Base-by-base conservation (phyloP, 768 basidiomycete genomes). In the Leccinum subgranulosum region DNA sequence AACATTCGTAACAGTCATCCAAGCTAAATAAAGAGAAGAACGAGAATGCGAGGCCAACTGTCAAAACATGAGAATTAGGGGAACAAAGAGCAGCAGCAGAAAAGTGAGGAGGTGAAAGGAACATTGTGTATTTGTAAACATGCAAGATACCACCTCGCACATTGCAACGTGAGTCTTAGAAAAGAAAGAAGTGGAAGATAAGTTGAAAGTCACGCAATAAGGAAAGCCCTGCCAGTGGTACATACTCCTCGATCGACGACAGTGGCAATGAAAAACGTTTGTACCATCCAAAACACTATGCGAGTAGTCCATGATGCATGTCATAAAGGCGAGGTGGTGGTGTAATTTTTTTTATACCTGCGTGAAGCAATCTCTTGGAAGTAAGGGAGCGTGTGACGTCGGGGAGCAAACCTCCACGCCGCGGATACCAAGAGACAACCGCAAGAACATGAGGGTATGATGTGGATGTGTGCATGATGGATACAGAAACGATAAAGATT, bases 401-500 rank as follows among this genome's bases (percentile, higher is more conserved):
- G 25, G 54, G 58, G 56, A 27, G 56, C 41, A 58, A 52, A 63
- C 54, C 60, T 60, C 59, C 61, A 61, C 57, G 49, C 33, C 47
- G 28, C 49, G 57, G 55, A 48, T 58, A 56, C 61, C 62, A 60
- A 60, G 51, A 61, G 55, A 62, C 57, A 62, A 51, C 55, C 57
- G 58, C 58, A 54, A 47, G 57, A 59, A 58, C 51, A 61, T 56
- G 57, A 34, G 65, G 63, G 62, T 71, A 71, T 69, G 65, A 49
- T 65, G 64, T 59, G 62, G 59, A 58, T 69, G 60, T 50, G 47
- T 63, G 70, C 60, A 64, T 62, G 68, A 70, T 68, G 66, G 70
- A 73, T 71, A 73, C 72, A 72, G 47, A 72, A 39, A 64, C 60
- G 69, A 67, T 67, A 68, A 71, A 53, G 55, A 63, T 66, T 70